A percentile compares a stretch with the other conserved stretches of the same genome.
Evolutionary conservation across 2,329 filamentous ascomycete species (phyloP).

Genomic region (Fusarium sp.): DNA sequence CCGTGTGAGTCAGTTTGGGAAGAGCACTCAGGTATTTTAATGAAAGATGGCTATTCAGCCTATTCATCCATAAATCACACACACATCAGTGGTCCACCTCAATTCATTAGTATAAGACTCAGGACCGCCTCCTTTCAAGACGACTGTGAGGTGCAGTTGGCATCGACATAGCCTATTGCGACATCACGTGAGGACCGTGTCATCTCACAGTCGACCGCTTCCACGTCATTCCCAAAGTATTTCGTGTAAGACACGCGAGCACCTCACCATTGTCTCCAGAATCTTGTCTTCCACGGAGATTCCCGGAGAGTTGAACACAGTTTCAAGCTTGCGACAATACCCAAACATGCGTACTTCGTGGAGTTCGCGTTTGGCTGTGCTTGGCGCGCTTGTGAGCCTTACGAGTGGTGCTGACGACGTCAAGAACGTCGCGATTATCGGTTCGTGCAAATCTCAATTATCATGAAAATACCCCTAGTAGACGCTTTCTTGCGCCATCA

Average conservation of each 20-base stretch:
- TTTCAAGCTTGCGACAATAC: neutral
- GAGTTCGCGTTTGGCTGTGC: conserved; percentile 34
- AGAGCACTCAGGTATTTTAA: neutral
- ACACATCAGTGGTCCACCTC: neutral
- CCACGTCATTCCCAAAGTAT: conserved; percentile 4
- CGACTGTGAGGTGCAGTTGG: neutral
- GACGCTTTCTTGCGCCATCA: neutral
- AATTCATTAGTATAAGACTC: neutral
- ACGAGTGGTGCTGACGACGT: conserved; percentile 35
- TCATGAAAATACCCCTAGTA: neutral
- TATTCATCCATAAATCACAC: neutral
- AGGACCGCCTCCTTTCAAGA: neutral
- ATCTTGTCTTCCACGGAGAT: neutral
- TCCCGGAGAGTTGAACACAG: neutral
- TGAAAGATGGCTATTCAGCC: neutral
- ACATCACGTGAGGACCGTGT: conserved; percentile 11
- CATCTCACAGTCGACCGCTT: neutral
- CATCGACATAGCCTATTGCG: neutral
- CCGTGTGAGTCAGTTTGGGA: neutral
- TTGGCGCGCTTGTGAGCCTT: conserved; percentile 34
- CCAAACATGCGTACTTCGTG: conserved; percentile 36
- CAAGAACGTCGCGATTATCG: conserved; percentile 57
- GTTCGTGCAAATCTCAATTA: conserved; percentile 45
- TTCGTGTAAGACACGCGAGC: neutral
- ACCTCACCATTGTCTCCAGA: neutral